Percentiles rank a stretch among this genome's conserved stretches.
Conservation (phyloP, 139 green algal genomes). For the Ulvella scutata region DNA sequence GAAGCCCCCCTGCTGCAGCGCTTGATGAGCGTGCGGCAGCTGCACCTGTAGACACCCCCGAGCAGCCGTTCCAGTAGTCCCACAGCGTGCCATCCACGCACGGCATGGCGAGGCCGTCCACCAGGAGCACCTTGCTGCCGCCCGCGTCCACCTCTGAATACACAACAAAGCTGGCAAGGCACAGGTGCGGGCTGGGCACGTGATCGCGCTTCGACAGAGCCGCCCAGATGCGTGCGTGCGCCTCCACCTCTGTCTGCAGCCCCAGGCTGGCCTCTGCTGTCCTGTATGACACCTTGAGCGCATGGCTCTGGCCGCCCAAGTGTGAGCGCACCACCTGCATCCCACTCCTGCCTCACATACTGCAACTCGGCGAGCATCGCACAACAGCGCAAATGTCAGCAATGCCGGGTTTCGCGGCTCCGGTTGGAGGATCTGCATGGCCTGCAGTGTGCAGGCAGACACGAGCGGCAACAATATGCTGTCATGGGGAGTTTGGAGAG, state of each 20-base stretch:
- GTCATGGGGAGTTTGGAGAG: too few species aligned
- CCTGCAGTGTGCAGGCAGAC: too few species aligned
- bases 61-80: not conserved
- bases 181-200: not conserved
- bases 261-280: not conserved
- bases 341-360: too few species aligned
- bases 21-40: too few species aligned
- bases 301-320: not conserved
- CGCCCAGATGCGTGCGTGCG: not conserved
- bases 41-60: too few species aligned
- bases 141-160: not conserved
- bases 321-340: not conserved
- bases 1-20: too few species aligned
- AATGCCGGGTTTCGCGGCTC: too few species aligned
- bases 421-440: too few species aligned
- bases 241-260: not conserved
- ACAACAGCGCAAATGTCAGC: too few species aligned
- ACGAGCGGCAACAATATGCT: too few species aligned
- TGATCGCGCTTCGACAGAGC: not conserved
- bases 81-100: slow-evolving; percentile 1
- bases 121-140: not conserved
- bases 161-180: not conserved
- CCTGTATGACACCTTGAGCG: not conserved
- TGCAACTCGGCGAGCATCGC: too few species aligned
- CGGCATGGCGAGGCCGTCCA: not conserved